These are phyloP conservation scores for Pezicula neosporulosa DNA, from an alignment of 2,329 filamentous ascomycete genomes.

Conservation along the genomic window DNA sequence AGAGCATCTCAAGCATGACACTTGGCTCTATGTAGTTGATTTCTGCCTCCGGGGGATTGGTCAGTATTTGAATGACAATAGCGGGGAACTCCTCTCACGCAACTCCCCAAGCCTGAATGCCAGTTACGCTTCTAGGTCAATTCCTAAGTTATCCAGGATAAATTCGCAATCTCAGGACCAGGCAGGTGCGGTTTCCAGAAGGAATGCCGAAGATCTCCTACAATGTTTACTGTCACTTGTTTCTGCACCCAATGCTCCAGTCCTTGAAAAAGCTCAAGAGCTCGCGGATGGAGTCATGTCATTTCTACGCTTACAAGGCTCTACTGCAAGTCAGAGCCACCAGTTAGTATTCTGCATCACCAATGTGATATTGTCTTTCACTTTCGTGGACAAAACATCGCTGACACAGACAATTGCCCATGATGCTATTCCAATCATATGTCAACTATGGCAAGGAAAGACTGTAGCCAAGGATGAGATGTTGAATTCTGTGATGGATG, in stretches of 20 bases:
- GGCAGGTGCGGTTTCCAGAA: slow-evolving; percentile 22
- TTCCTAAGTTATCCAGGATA: slow-evolving; percentile 16
- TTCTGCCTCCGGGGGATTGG: slow-evolving; percentile 65
- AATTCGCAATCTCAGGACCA: slow-evolving; percentile 27
- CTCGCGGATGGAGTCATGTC: slow-evolving; percentile 55
- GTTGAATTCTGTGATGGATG: slow-evolving; percentile 62
- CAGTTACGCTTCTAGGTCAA: slow-evolving; percentile 14
- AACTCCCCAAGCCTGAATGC: slow-evolving; percentile 14
- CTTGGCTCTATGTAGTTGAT: slow-evolving; percentile 25
- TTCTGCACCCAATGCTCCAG: slow-evolving; percentile 63
- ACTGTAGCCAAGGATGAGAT: slow-evolving; percentile 54
- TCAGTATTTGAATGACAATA: slow-evolving; percentile 34
- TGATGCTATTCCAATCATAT: slow-evolving; percentile 67
- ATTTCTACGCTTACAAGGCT: slow-evolving; percentile 56
- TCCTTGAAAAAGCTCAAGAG: slow-evolving; percentile 50
- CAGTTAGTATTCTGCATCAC: slow-evolving; percentile 72
- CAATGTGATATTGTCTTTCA: slow-evolving; percentile 65
- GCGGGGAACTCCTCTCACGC: slow-evolving; percentile 9
- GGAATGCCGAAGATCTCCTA: slow-evolving; percentile 51
- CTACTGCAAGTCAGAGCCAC: slow-evolving; percentile 60
- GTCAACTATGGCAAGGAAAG: slow-evolving; percentile 74
- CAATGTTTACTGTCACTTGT: slow-evolving; percentile 64
- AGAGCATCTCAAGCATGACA: slow-evolving; percentile 68
- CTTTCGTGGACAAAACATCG: slow-evolving; percentile 64
- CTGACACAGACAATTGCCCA: slow-evolving; percentile 56